Percentiles rank a stretch among this genome's conserved stretches.
Evolutionary conservation across 2,329 filamentous ascomycete genomes (phyloP).

Genomic region (Diplodia corticola): DNA sequence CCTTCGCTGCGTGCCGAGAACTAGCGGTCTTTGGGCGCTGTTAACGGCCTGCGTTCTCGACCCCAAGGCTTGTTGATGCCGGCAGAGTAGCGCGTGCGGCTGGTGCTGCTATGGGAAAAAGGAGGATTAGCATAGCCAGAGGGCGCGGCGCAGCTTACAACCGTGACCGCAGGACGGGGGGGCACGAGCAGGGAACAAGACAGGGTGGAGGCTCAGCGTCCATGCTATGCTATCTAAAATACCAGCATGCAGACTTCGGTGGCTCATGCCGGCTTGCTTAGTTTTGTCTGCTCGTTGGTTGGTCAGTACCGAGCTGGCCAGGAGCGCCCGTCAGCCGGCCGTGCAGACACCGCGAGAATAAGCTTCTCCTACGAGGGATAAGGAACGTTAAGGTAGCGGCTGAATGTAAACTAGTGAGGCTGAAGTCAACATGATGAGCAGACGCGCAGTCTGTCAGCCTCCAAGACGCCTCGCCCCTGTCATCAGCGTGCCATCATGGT

Average conservation of each 20-base stretch:
- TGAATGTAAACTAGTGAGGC: background rate
- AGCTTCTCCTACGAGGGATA: constrained; percentile 12
- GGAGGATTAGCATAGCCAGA: background rate
- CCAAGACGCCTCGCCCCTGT: background rate
- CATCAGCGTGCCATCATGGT: constrained; percentile 1
- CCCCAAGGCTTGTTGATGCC: background rate
- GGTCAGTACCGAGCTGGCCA: background rate
- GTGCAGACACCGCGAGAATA: background rate
- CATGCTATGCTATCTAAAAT: background rate
- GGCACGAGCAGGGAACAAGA: background rate
- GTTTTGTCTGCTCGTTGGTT: background rate
- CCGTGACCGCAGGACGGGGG: too few species aligned
- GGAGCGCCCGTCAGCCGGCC: background rate
- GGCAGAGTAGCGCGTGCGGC: background rate
- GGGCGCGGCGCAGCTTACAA: background rate
- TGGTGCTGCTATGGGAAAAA: background rate
- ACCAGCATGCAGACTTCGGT: too few species aligned
- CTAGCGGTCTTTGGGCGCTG: background rate
- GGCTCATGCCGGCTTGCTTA: background rate
- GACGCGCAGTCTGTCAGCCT: background rate
- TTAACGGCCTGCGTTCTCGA: background rate
- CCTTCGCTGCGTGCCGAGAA: background rate
- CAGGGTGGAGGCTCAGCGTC: background rate
- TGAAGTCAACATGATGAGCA: background rate
- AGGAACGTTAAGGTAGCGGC: background rate